Evolutionary conservation across 257 asterid species (phyloP), one percentile per base, ranked within the genome.

Genomic region (Jaltomata sinuosa): DNA sequence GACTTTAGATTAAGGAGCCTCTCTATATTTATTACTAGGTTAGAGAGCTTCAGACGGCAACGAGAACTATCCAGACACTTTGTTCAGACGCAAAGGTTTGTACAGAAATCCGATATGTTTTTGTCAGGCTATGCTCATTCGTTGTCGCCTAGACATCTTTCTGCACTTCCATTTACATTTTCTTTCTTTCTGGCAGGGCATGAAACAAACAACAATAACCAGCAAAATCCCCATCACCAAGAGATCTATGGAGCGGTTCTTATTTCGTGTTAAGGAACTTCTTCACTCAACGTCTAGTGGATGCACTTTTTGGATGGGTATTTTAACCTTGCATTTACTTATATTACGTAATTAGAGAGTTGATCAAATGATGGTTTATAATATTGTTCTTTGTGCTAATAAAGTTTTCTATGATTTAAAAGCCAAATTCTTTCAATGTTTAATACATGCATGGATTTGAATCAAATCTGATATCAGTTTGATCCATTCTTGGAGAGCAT

Each of bases 11-110:
- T 65, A 69, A 76, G 64, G 61, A 85, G 82, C 38, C 36, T 89
- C 62, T 69, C 45, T 68, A 29, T 83, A 76, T 55, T 68, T 49
- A 40, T 77, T 32, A 45, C 71, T 92, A 94, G 98, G 92, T 94
- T 79, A 92, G 74, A 89, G 97, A 93, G 87, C 98, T 94, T 71
- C 98, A 93, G 91, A 94, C 90, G 86, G 98, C 97, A 64, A 94
- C 98, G 79, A 91, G 97, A 92, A 93, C 90, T 40, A 91, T 94
- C 85, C 98, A 94, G 88, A 86, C 97, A 31, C 89, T 93, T 55
- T 94, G 98, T 87, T 94, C 98, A 72, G 97, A 94, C 85, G 98
- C 97, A 31, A 94, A 94, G 97, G 98, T 94, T 59, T 87, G 90
- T 67, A 52, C 83, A 42, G 32, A 72, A 34, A 57, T 45, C 82